Evolutionary conservation across 192 early-diverging fungal species (phyloP), one percentile per base, ranked within the genome.

Genomic region (Coemansia sp.): DNA sequence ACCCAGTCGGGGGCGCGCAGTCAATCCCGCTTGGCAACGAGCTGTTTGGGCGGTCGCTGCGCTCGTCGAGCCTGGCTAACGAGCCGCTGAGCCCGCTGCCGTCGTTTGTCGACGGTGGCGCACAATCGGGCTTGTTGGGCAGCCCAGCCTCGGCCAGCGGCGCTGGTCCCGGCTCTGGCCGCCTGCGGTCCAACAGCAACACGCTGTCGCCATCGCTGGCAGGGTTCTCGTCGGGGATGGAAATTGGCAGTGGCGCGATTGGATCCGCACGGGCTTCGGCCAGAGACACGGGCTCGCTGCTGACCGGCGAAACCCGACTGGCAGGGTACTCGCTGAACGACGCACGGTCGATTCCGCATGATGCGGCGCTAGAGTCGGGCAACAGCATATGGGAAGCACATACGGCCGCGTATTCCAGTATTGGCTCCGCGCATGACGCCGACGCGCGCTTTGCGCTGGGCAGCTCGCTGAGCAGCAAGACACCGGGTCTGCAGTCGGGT

Each of bases 1-100:
- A 65, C n/a, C 54, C 69, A 8, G 47, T 65, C n/a, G 62, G 62
- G 19, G 50, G 53, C 10, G 64, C 60, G 4, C 65, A 58, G 4
- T 64, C 72, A 5, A 58, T 61, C 8, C 65, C 72, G 11, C 61
- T 53, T 19, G 49, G 49, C 34, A 50, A 11, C 27, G 72, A 75
- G 6, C n/a, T 68, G 28, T 53, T 75, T 41, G 58, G 72, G 2
- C 65, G 72, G 28, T 59, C 72, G 15, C 34, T 75, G 27, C 72
- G 62, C 39, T 60, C 72, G 2, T 64, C 61, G 1, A 67, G 61
- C 44, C 40, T 67, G 6, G 45, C 45, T 8, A 62, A 67, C 40
- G 72, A 75, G 53, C 58, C 61, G 21, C 54, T 48, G 15, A 68
- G 66, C 34, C 72, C 72, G 21, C 45, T 63, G 26, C 50, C 50